These are phyloP conservation scores for Przewalskia tangutica DNA, from an alignment of 257 asterid species.

Conservation along the genomic window DNA sequence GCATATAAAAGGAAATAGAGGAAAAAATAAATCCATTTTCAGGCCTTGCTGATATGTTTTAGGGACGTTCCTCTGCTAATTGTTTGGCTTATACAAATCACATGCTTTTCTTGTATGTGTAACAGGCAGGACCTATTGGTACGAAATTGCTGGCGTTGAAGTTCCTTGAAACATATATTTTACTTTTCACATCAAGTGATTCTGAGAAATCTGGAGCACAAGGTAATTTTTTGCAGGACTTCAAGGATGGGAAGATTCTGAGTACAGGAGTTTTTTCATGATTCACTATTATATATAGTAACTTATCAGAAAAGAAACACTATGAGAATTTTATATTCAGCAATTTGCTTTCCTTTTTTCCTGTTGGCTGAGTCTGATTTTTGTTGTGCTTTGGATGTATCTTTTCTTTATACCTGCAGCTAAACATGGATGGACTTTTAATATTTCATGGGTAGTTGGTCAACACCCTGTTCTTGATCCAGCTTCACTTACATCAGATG, in stretches of 20 bases:
- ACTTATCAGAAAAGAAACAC: neutral
- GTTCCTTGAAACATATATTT: constrained; percentile 60
- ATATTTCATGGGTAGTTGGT: constrained; percentile 65
- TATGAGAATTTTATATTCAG: neutral
- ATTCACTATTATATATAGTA: neutral
- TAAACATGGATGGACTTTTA: constrained; percentile 51
- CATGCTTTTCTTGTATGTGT: constrained; percentile 9
- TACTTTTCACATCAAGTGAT: constrained; percentile 62
- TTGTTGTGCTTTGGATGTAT: constrained; percentile 4
- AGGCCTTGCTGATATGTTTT: neutral
- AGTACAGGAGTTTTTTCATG: constrained; percentile 5
- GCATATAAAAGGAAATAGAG: neutral
- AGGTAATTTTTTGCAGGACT: constrained; percentile 34
- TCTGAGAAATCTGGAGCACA: constrained; percentile 39
- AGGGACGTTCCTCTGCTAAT: neutral
- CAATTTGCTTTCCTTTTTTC: neutral
- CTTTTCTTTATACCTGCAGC: constrained; percentile 32
- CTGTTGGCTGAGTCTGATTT: neutral
- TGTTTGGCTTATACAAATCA: constrained; percentile 3
- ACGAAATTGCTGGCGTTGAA: constrained; percentile 68
- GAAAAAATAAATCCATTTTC: neutral
- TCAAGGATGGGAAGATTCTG: neutral
- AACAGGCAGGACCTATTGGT: constrained; percentile 69
- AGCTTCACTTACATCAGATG: constrained; percentile 58
- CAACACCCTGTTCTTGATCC: constrained; percentile 74